Evolutionary conservation across 352 stramenopile species (phyloP).

Genomic region (Chrysophaeum taylorii): DNA sequence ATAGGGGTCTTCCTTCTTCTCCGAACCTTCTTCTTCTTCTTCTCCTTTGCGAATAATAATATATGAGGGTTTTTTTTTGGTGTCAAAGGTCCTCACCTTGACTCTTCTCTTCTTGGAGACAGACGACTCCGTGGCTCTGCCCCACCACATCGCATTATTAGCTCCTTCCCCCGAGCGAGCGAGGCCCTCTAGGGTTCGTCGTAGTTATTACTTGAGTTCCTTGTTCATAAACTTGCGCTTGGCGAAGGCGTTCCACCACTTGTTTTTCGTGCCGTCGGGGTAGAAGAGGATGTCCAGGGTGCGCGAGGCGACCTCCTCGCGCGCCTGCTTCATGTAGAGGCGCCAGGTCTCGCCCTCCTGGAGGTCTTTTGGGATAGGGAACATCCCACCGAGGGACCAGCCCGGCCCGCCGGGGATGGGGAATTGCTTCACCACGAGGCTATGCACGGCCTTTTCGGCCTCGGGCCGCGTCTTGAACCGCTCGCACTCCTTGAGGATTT

Average conservation of each 20-base stretch:
- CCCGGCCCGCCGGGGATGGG: slow-evolving; percentile 65
- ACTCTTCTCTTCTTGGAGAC: no score
- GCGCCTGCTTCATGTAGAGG: slow-evolving; percentile 75
- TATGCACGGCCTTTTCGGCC: slow-evolving; percentile 38
- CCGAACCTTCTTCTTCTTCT: no score
- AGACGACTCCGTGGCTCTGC: no score
- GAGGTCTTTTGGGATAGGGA: slow-evolving; percentile 17
- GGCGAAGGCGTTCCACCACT: slow-evolving; percentile 84
- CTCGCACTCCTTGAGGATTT: slow-evolving; percentile 77
- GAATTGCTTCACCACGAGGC: slow-evolving; percentile 65
- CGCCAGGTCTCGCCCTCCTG: slow-evolving; percentile 28
- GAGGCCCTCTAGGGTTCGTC: no score
- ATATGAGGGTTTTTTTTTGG: no score
- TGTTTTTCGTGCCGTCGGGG: slow-evolving; percentile 66
- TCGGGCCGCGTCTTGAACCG: slow-evolving; percentile 19
- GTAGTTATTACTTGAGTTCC: slow-evolving; percentile 45
- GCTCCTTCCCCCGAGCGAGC: no score
- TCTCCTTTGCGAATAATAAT: no score
- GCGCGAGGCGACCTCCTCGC: slow-evolving; percentile 61
- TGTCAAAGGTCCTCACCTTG: no score
- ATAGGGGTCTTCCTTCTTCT: no score
- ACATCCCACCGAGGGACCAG: slow-evolving; percentile 64
- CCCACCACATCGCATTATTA: no score
- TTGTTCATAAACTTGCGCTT: slow-evolving; percentile 90
- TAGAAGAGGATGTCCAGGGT: slow-evolving; percentile 64